Evolutionary conservation across 805 yeast species (phyloP).

Genomic region (Schizosaccharomyces pombe): DNA sequence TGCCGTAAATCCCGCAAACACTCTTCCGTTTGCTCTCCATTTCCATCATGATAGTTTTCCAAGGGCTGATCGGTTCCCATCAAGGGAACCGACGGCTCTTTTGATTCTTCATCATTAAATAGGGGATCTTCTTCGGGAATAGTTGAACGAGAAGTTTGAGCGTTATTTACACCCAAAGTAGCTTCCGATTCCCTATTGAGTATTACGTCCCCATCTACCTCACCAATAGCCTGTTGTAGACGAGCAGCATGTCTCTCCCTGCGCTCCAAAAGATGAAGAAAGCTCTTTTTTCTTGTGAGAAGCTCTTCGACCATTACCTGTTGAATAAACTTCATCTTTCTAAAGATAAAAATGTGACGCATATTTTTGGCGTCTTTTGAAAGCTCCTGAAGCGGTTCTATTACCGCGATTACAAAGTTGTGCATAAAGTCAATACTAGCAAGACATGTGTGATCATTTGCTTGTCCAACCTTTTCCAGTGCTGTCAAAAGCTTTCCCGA

Average conservation of each 20-base stretch:
- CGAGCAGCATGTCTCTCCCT: constrained; percentile 24
- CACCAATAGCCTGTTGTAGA: constrained; percentile 13
- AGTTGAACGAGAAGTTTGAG: no score
- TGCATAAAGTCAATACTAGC: constrained; percentile 29
- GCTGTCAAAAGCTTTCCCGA: constrained; percentile 23
- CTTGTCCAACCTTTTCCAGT: constrained; percentile 66
- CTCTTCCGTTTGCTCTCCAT: not conserved
- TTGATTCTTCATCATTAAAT: not conserved
- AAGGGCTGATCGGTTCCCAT: no score
- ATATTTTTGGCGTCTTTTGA: constrained; percentile 40
- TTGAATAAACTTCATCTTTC: constrained; percentile 33
- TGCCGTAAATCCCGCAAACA: not conserved
- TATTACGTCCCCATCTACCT: no score
- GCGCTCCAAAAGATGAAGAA: constrained; percentile 19
- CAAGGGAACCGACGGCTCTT: not conserved
- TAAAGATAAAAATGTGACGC: constrained; percentile 34
- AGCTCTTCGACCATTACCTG: constrained; percentile 22
- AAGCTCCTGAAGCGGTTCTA: constrained; percentile 49
- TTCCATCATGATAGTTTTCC: not conserved
- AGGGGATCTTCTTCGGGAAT: not conserved
- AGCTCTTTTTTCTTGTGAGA: constrained; percentile 16
- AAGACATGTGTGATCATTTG: constrained; percentile 41
- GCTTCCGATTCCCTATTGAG: no score
- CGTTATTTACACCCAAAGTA: no score
- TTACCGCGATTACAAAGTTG: constrained; percentile 32